Evolutionary conservation across 768 basidiomycete species (phyloP).

Genomic region (Sporobolomyces pararoseus): DNA sequence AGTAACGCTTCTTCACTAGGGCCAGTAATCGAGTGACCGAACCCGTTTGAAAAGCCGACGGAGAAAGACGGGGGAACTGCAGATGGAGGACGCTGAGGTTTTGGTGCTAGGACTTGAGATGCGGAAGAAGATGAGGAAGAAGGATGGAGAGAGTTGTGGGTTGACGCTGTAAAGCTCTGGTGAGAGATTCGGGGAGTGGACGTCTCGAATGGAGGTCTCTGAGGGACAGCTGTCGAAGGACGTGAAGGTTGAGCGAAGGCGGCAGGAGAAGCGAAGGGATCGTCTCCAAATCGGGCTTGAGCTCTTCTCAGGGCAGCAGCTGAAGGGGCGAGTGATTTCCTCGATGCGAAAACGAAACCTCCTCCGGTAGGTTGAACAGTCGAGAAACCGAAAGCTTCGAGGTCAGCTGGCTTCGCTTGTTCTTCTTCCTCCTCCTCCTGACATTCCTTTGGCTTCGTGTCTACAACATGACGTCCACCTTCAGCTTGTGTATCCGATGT

Average conservation of each 20-base stretch:
- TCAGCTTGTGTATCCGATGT: too few relatives aligned
- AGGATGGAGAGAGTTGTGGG: too few relatives aligned
- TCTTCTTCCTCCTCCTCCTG: neutral
- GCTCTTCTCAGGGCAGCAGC: slow-evolving; percentile 17
- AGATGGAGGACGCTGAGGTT: too few relatives aligned
- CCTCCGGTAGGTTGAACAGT: neutral
- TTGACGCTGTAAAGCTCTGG: too few relatives aligned
- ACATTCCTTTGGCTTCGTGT: neutral
- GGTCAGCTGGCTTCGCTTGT: neutral
- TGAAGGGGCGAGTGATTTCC: slow-evolving; percentile 23
- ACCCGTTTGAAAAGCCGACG: too few relatives aligned
- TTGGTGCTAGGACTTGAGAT: too few relatives aligned
- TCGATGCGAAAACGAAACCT: slow-evolving; percentile 23
- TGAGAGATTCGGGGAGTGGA: too few relatives aligned
- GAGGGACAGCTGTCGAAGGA: neutral
- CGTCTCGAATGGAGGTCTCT: neutral
- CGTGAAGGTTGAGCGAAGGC: neutral
- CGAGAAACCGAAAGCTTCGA: neutral
- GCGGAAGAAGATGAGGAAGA: too few relatives aligned
- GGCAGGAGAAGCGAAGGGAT: neutral
- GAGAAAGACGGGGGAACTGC: too few relatives aligned
- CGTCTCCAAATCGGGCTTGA: neutral
- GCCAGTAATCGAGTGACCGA: too few relatives aligned
- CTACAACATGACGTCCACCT: too few relatives aligned
- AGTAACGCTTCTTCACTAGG: neutral